These are phyloP conservation scores for Rhodosorus marinus DNA, from an alignment of 23 red algal genomes.

Conservation along the genomic window DNA sequence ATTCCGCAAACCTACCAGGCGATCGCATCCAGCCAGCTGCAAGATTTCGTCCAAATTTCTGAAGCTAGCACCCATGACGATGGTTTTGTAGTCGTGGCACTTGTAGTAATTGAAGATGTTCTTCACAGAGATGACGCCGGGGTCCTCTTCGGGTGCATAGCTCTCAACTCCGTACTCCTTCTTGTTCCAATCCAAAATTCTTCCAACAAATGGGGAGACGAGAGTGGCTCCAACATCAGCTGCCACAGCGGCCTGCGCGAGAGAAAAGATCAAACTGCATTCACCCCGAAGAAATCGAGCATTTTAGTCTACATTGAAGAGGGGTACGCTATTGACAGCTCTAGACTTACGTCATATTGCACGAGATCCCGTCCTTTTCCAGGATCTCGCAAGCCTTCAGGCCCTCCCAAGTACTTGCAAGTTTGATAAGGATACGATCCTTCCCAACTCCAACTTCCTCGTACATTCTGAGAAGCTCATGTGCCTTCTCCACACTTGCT, in stretches of 20 bases:
- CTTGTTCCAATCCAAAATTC: slow-evolving; percentile 80
- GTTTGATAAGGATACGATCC: slow-evolving; percentile 67
- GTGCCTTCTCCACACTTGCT: slow-evolving; percentile 17
- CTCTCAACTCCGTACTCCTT: slow-evolving; percentile 25
- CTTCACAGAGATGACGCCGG: slow-evolving; percentile 33
- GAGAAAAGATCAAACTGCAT: slow-evolving; percentile 40
- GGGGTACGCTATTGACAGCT: no score
- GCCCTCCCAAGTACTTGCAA: slow-evolving; percentile 79
- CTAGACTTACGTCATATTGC: slow-evolving; percentile 88
- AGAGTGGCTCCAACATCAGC: slow-evolving; percentile 59
- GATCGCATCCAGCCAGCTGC: slow-evolving; percentile 71
- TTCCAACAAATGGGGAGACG: slow-evolving; percentile 74
- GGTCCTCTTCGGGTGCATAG: slow-evolving; percentile 27
- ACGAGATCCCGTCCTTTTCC: slow-evolving; percentile 31
- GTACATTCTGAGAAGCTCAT: slow-evolving; percentile 46
- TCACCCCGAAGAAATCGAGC: no score
- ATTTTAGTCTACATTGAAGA: no score
- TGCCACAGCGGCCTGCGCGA: slow-evolving; percentile 38
- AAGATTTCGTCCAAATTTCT: slow-evolving; percentile 71
- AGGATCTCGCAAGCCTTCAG: slow-evolving; percentile 39
- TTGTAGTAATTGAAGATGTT: slow-evolving; percentile 76
- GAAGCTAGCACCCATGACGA: slow-evolving; percentile 83
- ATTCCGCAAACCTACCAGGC: no score
- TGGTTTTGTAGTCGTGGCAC: slow-evolving; percentile 41
- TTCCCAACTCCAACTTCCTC: slow-evolving; percentile 46